phyloP scores from a whole-genome alignment of 768 basidiomycete species.

The Botryobasidium botryosum region DNA sequence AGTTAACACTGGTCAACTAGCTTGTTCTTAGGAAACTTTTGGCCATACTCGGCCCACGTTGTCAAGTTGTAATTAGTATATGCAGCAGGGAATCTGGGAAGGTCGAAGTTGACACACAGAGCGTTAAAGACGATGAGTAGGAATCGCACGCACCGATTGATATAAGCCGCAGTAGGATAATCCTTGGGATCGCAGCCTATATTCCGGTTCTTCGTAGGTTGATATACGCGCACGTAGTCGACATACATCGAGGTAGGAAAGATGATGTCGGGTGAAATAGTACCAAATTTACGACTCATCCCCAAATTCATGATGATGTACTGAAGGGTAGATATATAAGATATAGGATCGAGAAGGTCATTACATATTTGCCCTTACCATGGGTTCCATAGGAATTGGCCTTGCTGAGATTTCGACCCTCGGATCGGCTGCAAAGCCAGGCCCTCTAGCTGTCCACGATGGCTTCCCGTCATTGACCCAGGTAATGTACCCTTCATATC shows the following conservation, averaged over 20 bases:
- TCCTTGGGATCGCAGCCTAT: conserved; percentile 75
- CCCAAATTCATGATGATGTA: conserved; percentile 76
- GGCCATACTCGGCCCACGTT: conserved; percentile 16
- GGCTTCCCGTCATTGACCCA: conserved; percentile 51
- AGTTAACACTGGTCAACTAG: conserved; percentile 26
- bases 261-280: conserved; percentile 25
- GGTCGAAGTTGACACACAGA: background rate
- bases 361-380: conserved; percentile 29
- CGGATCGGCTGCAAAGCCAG: conserved; percentile 43
- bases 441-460: conserved; percentile 50
- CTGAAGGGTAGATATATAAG: conserved; percentile 30
- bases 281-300: conserved; percentile 22
- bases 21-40: conserved; percentile 51
- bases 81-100: conserved; percentile 29
- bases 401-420: conserved; percentile 38
- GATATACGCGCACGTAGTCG: conserved; percentile 87
- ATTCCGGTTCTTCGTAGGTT: conserved; percentile 43
- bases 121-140: background rate
- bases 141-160: conserved; percentile 33
- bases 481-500: conserved; percentile 45
- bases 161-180: conserved; percentile 71
- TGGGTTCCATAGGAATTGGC: conserved; percentile 63
- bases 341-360: conserved; percentile 74
- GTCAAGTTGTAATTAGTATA: conserved; percentile 76
- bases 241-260: conserved; percentile 73